phyloP scores from a whole-genome alignment of 352 stramenopile species.

The Phytophthora melonis region DNA sequence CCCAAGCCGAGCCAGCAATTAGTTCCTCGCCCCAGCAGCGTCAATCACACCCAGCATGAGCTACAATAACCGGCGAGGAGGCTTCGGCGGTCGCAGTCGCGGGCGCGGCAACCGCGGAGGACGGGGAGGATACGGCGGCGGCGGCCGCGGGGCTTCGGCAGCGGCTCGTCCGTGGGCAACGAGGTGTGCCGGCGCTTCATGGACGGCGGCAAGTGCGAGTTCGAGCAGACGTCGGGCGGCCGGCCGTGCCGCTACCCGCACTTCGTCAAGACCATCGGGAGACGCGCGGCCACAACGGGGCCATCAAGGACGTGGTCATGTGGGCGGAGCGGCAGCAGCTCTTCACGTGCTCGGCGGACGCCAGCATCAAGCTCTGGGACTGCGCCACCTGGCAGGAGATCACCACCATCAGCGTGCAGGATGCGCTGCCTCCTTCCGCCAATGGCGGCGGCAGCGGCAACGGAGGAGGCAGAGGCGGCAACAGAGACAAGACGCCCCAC shows the following conservation, averaged over 20 bases:
- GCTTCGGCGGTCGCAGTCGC: slow-evolving; percentile 71
- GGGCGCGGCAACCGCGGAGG: slow-evolving; percentile 53
- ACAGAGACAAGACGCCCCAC: slow-evolving; percentile 31
- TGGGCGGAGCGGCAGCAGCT: slow-evolving; percentile 79
- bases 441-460: slow-evolving; percentile 20
- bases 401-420: slow-evolving; percentile 73
- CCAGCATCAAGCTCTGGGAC: slow-evolving; percentile 87
- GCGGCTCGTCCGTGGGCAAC: slow-evolving; percentile 47
- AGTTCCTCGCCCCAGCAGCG: neutral
- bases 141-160: slow-evolving; percentile 42
- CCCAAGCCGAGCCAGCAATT: slow-evolving; percentile 1
- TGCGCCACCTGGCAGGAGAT: slow-evolving; percentile 83
- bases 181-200: slow-evolving; percentile 80
- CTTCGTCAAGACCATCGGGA: slow-evolving; percentile 87
- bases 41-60: slow-evolving; percentile 49
- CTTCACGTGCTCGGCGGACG: slow-evolving; percentile 77
- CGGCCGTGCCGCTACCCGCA: slow-evolving; percentile 79
- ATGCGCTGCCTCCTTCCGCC: slow-evolving; percentile 21
- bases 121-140: slow-evolving; percentile 25
- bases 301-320: slow-evolving; percentile 85
- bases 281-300: slow-evolving; percentile 72
- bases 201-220: slow-evolving; percentile 73
- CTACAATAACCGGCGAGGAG: slow-evolving; percentile 67
- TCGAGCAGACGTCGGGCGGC: slow-evolving; percentile 49
- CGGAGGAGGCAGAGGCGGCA: slow-evolving; percentile 6